Conservation (phyloP, 1,139 yeast genomes). For the Blastobotrys elegans region DNA sequence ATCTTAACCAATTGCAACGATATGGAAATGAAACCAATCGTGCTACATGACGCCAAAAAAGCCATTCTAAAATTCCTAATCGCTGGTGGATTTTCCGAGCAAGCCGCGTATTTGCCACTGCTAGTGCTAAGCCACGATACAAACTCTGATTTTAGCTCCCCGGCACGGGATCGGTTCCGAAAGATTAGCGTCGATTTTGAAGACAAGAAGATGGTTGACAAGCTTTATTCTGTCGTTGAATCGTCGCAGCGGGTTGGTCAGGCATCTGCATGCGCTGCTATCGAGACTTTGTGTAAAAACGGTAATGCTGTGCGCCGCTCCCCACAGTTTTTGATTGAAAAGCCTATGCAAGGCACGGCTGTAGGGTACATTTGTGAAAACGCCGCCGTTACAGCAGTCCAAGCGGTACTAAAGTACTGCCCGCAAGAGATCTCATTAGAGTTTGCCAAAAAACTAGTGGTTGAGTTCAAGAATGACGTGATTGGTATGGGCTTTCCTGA, state of each 20-base stretch:
- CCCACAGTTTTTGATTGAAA: neutral
- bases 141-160: constrained; percentile 48
- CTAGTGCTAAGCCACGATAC: constrained; percentile 64
- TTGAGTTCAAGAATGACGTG: constrained; percentile 24
- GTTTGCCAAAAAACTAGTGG: neutral
- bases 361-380: neutral
- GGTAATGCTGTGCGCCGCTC: neutral
- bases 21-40: neutral
- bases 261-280: neutral
- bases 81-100: constrained; percentile 39
- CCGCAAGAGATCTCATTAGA: neutral
- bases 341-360: neutral
- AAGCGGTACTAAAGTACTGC: neutral
- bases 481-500: constrained; percentile 36
- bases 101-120: constrained; percentile 36
- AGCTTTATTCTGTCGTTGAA: constrained; percentile 34
- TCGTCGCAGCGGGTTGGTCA: constrained; percentile 1
- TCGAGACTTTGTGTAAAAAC: neutral
- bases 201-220: constrained; percentile 36
- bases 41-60: constrained; percentile 5
- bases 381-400: neutral
- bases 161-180: constrained; percentile 24
- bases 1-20: neutral
- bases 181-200: neutral
- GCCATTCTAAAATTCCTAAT: constrained; percentile 30